These are phyloP conservation scores for Tetradesmus obliquus DNA, from an alignment of 139 green algal species.

Conservation along the genomic window DNA sequence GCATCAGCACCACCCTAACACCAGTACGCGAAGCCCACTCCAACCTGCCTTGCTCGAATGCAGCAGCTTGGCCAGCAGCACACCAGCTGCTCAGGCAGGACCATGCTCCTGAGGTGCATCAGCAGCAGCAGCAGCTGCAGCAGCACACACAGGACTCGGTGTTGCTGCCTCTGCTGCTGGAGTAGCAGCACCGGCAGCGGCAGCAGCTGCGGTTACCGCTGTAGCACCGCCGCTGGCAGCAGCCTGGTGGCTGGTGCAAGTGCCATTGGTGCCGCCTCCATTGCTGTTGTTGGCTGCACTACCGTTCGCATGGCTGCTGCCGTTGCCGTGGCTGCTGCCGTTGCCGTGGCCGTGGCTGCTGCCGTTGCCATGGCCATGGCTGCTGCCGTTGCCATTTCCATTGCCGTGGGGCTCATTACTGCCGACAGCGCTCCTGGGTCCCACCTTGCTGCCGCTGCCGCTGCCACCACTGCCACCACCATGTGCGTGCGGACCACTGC, in stretches of 20 bases:
- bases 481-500: not conserved
- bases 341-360: conserved; percentile 22
- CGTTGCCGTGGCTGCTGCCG: not conserved
- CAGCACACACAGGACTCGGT: not conserved
- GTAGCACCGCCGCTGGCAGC: not conserved
- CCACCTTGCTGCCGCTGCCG: conserved; percentile 10
- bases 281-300: conserved; percentile 6
- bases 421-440: conserved; percentile 46
- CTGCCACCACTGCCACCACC: conserved; percentile 25
- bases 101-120: not conserved
- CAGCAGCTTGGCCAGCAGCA: not conserved
- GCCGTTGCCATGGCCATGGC: conserved; percentile 36
- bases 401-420: conserved; percentile 47
- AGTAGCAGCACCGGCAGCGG: not conserved
- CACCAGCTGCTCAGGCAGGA: not conserved
- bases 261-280: not conserved
- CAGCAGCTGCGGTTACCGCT: conserved; percentile 1
- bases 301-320: not conserved
- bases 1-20: not conserved
- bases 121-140: not conserved
- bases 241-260: conserved; percentile 2
- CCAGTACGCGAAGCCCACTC: not conserved
- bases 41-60: too few species aligned
- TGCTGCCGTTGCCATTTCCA: conserved; percentile 34
- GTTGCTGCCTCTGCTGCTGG: not conserved